These are phyloP conservation scores for Penicillium palitans DNA, from an alignment of 2,329 filamentous ascomycete genomes.

Conservation along the genomic window DNA sequence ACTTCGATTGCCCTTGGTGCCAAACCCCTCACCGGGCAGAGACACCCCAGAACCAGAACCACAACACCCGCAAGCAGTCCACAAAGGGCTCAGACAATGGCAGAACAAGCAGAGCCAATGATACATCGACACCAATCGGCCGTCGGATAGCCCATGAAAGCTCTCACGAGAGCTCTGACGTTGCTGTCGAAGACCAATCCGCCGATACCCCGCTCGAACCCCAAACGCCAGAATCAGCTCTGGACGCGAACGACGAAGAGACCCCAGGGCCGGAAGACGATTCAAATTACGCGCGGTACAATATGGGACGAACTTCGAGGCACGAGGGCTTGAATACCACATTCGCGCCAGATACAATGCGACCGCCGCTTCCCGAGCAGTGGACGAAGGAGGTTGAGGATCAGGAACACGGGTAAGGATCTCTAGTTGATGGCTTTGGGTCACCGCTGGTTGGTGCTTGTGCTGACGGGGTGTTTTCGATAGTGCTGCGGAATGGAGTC, in stretches of 20 bases:
- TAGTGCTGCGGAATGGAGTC: background rate
- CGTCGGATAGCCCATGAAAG: background rate
- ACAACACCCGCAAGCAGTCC: background rate
- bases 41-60: background rate
- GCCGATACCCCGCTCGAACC: background rate
- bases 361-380: conserved; percentile 6
- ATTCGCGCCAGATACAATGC: background rate
- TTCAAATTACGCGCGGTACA: background rate
- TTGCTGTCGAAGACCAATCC: background rate
- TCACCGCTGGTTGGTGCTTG: background rate
- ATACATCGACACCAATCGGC: background rate
- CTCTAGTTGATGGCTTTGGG: background rate
- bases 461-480: background rate
- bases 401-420: background rate
- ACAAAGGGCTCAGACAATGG: background rate
- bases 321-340: background rate
- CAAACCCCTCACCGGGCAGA: background rate
- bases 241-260: background rate
- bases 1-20: conserved; percentile 12
- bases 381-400: conserved; percentile 6
- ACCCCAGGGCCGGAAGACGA: background rate
- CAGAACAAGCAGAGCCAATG: background rate
- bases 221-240: background rate
- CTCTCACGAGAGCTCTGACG: background rate
- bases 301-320: background rate